Base-by-base conservation (phyloP, 495 filamentous ascomycete genomes). In the Aspergillus ostianus region DNA sequence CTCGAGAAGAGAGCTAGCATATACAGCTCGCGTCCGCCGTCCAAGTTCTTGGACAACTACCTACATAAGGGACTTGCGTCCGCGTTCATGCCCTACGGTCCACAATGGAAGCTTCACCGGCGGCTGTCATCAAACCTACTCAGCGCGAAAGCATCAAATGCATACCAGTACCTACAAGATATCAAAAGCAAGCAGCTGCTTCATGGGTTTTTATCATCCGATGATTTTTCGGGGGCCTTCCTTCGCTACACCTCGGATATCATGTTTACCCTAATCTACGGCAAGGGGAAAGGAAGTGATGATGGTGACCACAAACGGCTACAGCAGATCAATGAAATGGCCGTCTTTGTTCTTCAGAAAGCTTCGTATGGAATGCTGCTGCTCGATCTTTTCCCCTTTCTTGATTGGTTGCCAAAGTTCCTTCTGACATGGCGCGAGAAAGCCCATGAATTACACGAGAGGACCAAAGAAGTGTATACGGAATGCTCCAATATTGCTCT, bases 71-170 rank as follows among this genome's bases (percentile, higher is more conserved):
- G 63, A 9, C 64, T 67, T 44, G 72, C 77, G 49, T 61, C 76
- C 4, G 70, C 80, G 0, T 45, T 81, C 3, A 76, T 82, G 73
- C 67, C 77, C 6, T 77, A 80, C 52, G 72, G 70, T 3, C 30
- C 64, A 8, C 48, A 64, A 29, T 84, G 80, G 81, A 65, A 73
- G 18, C 61, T 51, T 4, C 72, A 69, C 36, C 67, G 75, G 9
- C 77, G 77, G 54, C 18, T 63, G 17, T 19, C 27, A 10, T 19
- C 26, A 0, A 23, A 41, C 0, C 47, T 81, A 6, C 41, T 82
- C 2, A 67, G 74, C 32, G 65, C 70, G 26, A 58, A 70, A 17
- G 64, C 68, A 52, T 69, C 67, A 52, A 68, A 76, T 48, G 36
- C 58, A 10, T 73, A 73, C 61, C 66, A 67, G 9, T 64, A 71